phyloP scores from a whole-genome alignment of 2,329 filamentous ascomycete genomes.

The Ophiostoma populinum region DNA sequence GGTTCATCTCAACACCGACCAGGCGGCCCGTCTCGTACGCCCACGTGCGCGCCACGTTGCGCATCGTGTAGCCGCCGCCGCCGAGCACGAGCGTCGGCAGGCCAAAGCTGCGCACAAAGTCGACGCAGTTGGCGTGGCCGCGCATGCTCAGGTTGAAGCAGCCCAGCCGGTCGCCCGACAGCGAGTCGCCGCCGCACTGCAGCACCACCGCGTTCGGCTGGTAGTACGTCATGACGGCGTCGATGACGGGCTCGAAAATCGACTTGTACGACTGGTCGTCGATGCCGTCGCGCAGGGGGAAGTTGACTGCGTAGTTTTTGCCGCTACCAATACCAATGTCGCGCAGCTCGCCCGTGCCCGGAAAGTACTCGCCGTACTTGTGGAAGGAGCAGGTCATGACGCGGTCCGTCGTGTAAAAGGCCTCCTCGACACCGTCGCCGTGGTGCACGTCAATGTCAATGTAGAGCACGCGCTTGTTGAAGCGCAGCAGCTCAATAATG shows the following conservation, averaged over 20 bases:
- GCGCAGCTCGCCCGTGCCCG: conserved; percentile 72
- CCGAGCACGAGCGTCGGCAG: conserved; percentile 84
- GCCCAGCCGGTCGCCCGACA: conserved; percentile 84
- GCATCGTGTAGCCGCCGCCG: conserved; percentile 90
- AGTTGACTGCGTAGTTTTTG: conserved; percentile 81
- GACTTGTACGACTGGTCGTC: conserved; percentile 78
- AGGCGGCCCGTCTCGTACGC: conserved; percentile 88
- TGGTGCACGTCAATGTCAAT: conserved; percentile 85
- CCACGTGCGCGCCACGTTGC: conserved; percentile 94
- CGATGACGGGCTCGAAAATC: conserved; percentile 82
- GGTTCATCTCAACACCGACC: conserved; percentile 64
- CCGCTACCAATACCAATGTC: conserved; percentile 77
- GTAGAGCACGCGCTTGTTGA: conserved; percentile 91
- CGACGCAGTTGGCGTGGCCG: conserved; percentile 87
- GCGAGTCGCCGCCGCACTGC: conserved; percentile 87
- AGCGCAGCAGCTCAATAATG: conserved; percentile 77
- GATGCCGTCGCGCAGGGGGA: conserved; percentile 81
- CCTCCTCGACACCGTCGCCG: conserved; percentile 71
- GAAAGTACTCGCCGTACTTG: conserved; percentile 95
- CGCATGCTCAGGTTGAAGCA: conserved; percentile 97
- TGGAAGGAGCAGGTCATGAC: conserved; percentile 89
- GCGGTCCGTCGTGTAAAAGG: conserved; percentile 68
- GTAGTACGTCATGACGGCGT: conserved; percentile 73
- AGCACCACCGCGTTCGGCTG: conserved; percentile 83
- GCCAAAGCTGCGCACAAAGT: conserved; percentile 72